Conservation (phyloP, 768 basidiomycete genomes). For the Russula sp. region DNA sequence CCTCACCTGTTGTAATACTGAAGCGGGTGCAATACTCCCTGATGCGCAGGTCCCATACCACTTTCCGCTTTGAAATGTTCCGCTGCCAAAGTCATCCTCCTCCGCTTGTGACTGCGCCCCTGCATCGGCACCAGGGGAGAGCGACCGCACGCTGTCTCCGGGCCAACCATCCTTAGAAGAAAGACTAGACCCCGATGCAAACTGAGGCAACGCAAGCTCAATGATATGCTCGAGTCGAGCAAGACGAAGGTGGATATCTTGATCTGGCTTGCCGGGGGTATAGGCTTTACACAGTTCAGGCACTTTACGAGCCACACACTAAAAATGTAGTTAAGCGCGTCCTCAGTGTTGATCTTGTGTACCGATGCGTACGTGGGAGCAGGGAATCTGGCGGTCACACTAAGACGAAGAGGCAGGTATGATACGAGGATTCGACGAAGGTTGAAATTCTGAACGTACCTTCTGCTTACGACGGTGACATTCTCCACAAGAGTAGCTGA, state of each 20-base stretch:
- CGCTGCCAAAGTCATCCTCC: constrained; percentile 69
- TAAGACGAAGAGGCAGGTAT: constrained; percentile 29
- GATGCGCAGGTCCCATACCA: constrained; percentile 84
- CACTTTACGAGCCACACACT: constrained; percentile 83
- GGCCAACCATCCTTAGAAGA: constrained; percentile 25
- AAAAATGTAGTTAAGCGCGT: constrained; percentile 15
- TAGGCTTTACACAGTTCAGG: constrained; percentile 86
- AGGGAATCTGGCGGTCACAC: constrained; percentile 84
- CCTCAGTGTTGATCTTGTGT: constrained; percentile 16
- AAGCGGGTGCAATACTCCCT: constrained; percentile 74
- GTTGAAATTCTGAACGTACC: constrained; percentile 35
- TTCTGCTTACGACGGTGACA: constrained; percentile 88
- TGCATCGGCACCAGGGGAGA: constrained; percentile 51
- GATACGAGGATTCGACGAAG: constrained; percentile 21
- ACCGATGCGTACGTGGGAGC: constrained; percentile 60
- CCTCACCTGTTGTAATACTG: constrained; percentile 71
- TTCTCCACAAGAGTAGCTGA: constrained; percentile 79
- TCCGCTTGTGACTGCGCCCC: constrained; percentile 68
- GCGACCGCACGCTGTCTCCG: constrained; percentile 39
- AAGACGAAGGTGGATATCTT: constrained; percentile 69
- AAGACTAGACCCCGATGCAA: constrained; percentile 42
- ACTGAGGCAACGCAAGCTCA: constrained; percentile 74
- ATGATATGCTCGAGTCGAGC: constrained; percentile 76
- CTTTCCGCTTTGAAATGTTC: constrained; percentile 75
- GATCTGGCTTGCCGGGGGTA: constrained; percentile 80